Conservation (phyloP, 352 stramenopile genomes). For the Porosira glacialis region DNA sequence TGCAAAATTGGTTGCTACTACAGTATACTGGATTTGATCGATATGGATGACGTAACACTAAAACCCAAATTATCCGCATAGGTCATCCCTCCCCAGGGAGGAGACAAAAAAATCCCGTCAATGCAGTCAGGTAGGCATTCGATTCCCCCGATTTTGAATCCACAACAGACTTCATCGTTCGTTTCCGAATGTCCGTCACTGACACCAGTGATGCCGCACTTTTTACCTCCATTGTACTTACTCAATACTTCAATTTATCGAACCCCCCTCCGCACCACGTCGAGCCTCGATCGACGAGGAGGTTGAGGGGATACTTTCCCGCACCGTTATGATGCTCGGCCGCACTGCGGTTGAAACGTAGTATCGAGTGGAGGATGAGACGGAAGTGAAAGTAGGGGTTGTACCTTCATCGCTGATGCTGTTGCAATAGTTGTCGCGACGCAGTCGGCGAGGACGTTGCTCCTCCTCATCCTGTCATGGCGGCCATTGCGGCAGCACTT, state of each 20-base stretch:
- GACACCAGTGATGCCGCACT: too few relatives aligned
- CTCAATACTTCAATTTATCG: too few relatives aligned
- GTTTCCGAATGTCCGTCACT: too few relatives aligned
- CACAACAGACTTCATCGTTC: too few relatives aligned
- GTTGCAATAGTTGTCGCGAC: too few relatives aligned
- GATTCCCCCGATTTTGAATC: constrained; percentile 51
- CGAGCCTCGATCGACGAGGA: constrained; percentile 26
- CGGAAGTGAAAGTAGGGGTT: constrained; percentile 3
- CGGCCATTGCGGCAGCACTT: too few relatives aligned
- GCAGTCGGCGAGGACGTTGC: too few relatives aligned
- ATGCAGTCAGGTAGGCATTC: constrained; percentile 59
- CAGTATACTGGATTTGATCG: constrained; percentile 12
- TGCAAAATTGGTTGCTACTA: neutral
- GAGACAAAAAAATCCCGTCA: constrained; percentile 72
- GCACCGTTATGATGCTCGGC: constrained; percentile 11
- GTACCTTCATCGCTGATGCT: constrained; percentile 2
- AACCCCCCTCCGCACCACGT: constrained; percentile 18
- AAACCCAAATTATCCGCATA: constrained; percentile 57
- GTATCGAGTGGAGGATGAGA: constrained; percentile 12
- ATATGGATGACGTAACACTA: constrained; percentile 33
- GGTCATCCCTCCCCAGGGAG: constrained; percentile 74
- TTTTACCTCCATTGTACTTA: too few relatives aligned
- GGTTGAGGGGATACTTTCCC: constrained; percentile 19
- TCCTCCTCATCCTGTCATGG: too few relatives aligned
- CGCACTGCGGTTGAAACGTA: constrained; percentile 2